Base-by-base conservation (phyloP, 331 rosid genomes). In the Spiraea crenata region DNA sequence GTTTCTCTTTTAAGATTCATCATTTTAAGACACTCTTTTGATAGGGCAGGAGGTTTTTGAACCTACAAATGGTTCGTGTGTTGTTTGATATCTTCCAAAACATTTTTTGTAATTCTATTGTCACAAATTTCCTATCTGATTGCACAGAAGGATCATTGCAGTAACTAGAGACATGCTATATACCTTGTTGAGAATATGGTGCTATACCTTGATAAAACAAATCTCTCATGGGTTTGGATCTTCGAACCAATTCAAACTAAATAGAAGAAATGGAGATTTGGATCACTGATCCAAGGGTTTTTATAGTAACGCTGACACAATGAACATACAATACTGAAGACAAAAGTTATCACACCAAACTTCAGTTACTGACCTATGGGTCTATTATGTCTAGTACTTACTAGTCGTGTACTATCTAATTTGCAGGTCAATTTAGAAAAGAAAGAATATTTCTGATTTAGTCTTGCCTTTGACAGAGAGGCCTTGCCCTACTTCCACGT, bases 1-100 rank as follows among this genome's bases (percentile, higher is more conserved):
- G 16, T 51, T 73, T 47, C 35, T 74, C 57, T 72, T 62, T 73
- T 69, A 48, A 62, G 65, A 74, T 68, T 25, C 56, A 63, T 79
- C 57, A 54, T 78, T 78, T 50, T 17, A 35, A 42, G 79, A 68
- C 72, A 1, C 42, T 38, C 15, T 15, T 25, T 62, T 68, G 78
- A 66, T 74, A 31, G 67, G 63, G 39, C 42, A 31, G 59, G 35
- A 61, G 52, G 75, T 78, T 59, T 54, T 48, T 1, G 15, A 45
- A 45, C 75, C 57, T 58, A 68, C 63, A 16, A 35, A 45, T 46
- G 68, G 72, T 70, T 70, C 56, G 31, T 77, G 6, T 57, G 57
- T 41, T 19, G 67, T 44, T 71, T 71, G 62, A 61, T 68, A 54
- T 46, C 20, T 57, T 50, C 47, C 35, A 0, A 37, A 31, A 41